Evolutionary conservation across 2,329 filamentous ascomycete genomes (phyloP).

Genomic region (Samsoniella hepiali): DNA sequence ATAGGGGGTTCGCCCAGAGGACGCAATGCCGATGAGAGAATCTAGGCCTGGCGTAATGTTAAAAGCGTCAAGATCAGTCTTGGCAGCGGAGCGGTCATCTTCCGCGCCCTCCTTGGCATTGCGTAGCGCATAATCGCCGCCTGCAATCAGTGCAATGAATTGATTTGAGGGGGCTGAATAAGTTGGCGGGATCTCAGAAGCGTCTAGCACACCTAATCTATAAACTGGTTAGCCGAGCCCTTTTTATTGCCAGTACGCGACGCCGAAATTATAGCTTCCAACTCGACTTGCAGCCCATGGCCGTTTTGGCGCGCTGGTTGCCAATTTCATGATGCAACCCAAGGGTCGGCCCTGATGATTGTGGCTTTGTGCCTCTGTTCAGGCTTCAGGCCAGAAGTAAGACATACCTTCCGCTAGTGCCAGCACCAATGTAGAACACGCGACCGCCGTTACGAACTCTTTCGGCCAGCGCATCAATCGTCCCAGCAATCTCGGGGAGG

Average conservation of each 20-base stretch:
- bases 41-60: slow-evolving; percentile 31
- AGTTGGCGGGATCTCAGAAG: slow-evolving; percentile 41
- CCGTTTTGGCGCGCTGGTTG: not conserved
- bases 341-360: not conserved
- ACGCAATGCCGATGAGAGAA: slow-evolving; percentile 41
- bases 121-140: slow-evolving; percentile 39
- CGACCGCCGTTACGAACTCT: slow-evolving; percentile 21
- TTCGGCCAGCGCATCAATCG: slow-evolving; percentile 21
- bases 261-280: not conserved
- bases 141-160: slow-evolving; percentile 41
- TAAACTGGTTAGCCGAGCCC: slow-evolving; percentile 1
- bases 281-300: not conserved
- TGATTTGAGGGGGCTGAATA: slow-evolving; percentile 38
- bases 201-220: slow-evolving; percentile 39
- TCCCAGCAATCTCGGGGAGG: slow-evolving; percentile 20
- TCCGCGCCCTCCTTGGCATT: slow-evolving; percentile 41
- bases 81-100: slow-evolving; percentile 33
- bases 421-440: slow-evolving; percentile 34
- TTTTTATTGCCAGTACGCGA: not conserved
- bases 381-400: no score
- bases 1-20: slow-evolving; percentile 42
- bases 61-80: slow-evolving; percentile 30
- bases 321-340: not conserved
- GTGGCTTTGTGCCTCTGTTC: not conserved
- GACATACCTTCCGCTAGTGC: slow-evolving; percentile 41